Percentiles rank a stretch among this genome's conserved stretches.
Conservation (phyloP, 257 asterid species). For the Solanum lignicaule region DNA sequence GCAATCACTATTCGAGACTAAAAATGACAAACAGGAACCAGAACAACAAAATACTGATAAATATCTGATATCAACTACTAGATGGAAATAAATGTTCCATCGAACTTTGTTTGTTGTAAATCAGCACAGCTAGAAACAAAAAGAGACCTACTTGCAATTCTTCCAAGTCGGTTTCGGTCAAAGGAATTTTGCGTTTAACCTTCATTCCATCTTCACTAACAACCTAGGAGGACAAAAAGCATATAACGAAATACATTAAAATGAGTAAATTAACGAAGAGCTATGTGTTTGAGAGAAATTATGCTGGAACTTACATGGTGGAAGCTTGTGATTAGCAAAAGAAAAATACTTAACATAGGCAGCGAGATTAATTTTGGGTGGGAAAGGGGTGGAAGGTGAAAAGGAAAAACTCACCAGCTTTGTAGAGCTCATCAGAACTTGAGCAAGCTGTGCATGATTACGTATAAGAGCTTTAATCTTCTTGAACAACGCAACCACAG, state of each 20-base stretch:
- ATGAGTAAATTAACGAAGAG: neutral
- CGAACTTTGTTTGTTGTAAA: neutral
- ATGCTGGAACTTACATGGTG: neutral
- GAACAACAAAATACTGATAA: neutral
- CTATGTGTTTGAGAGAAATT: neutral
- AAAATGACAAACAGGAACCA: neutral
- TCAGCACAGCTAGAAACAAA: neutral
- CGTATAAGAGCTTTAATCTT: constrained; percentile 51
- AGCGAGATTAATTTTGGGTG: neutral
- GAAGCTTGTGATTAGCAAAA: neutral
- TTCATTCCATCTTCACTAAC: constrained; percentile 84
- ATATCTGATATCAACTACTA: neutral
- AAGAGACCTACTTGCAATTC: constrained; percentile 60
- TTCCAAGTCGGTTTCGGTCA: constrained; percentile 72
- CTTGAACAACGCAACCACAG: constrained; percentile 78
- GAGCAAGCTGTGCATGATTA: constrained; percentile 53
- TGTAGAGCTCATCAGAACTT: constrained; percentile 47
- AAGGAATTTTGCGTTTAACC: constrained; percentile 55
- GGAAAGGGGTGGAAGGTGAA: neutral
- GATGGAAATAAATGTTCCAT: neutral
- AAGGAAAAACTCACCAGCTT: constrained; percentile 45
- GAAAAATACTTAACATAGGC: neutral
- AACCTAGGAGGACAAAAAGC: constrained; percentile 27
- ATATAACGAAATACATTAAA: neutral
- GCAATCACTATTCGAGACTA: constrained; percentile 76